Conservation (phyloP, 1,284 basidiomycete species). For the Somion occarium region DNA sequence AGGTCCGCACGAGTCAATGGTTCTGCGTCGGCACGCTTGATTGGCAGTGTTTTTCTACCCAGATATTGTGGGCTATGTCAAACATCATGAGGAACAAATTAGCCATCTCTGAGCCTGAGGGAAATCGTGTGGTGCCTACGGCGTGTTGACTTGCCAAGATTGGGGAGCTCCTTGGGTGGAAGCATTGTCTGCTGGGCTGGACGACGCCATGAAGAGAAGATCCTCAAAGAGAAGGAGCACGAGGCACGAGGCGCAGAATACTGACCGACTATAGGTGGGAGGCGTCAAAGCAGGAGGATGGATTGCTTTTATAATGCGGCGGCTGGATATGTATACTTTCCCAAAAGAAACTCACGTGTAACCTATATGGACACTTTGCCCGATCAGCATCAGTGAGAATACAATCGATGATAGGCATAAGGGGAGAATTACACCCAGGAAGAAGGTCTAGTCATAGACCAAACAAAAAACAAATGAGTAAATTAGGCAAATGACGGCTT, state of each 20-base stretch:
- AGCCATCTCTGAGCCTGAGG: neutral
- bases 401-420: slow-evolving; percentile 8
- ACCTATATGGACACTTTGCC: slow-evolving; percentile 22
- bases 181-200: slow-evolving; percentile 27
- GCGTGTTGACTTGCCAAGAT: slow-evolving; percentile 28
- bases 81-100: slow-evolving; percentile 5
- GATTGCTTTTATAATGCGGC: slow-evolving; percentile 27
- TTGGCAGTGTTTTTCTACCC: slow-evolving; percentile 37
- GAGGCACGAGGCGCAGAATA: slow-evolving; percentile 27
- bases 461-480: slow-evolving; percentile 4
- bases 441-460: slow-evolving; percentile 6
- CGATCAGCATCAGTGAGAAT: slow-evolving; percentile 22
- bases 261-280: slow-evolving; percentile 25
- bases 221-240: slow-evolving; percentile 19
- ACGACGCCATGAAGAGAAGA: slow-evolving; percentile 30
- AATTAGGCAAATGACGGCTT: slow-evolving; percentile 1
- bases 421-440: slow-evolving; percentile 4
- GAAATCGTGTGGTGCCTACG: slow-evolving; percentile 19
- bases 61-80: slow-evolving; percentile 31
- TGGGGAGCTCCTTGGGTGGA: slow-evolving; percentile 20
- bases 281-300: slow-evolving; percentile 22
- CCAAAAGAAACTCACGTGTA: slow-evolving; percentile 26
- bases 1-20: slow-evolving; percentile 62
- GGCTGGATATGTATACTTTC: slow-evolving; percentile 7
- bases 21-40: slow-evolving; percentile 59